Base-by-base conservation (phyloP, 2,329 filamentous ascomycete species). In the Periconia sp. region DNA sequence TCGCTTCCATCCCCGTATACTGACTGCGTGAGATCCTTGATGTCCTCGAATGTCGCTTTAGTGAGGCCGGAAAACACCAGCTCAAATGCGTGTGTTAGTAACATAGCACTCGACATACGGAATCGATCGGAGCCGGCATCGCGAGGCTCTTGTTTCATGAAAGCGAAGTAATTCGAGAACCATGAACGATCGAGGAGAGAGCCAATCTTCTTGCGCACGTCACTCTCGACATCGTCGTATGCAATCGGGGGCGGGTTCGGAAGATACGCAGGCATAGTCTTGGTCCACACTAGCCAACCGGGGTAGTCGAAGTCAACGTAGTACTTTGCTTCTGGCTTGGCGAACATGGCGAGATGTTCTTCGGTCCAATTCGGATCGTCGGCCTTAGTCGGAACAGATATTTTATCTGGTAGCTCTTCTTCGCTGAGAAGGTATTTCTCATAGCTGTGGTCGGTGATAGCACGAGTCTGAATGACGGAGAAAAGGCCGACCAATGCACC, bases 221-320 rank as follows among this genome's bases (percentile, higher is more conserved):
- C 78, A 57, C 73, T 84, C 69, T 99, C 94, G 0, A 89, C 75
- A 11, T 89, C 85, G 59, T 99, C 94, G 59, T 94, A 99, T 31
- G 82, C 70, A 76, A 96, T 61, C 70, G 85, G 70, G 66, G 74
- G 76, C 19, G 91, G 84, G 38, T 88, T 86, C 3, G 87, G 84
- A 48, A 84, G 83, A 67, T 86, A 91, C 0, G 87, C 94, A 11
- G 84, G 85, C 77, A 97, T 92, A 22, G 80, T 84, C 69, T 94
- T 89, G 38, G 87, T 88, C 94, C 94, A 99, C 0, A 95, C 91
- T 13, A 99, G 79, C 95, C 95, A 99, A 22, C 94, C 94, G 4
- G 92, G 90, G 65, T 95, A 88, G 65, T 97, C 92, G 40, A 85
- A 82, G 64, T 99, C 94, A 32, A 97, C 84, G 66, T 92, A 95